Base-by-base conservation (phyloP, 2,329 filamentous ascomycete species). In the Exophiala spinifera region DNA sequence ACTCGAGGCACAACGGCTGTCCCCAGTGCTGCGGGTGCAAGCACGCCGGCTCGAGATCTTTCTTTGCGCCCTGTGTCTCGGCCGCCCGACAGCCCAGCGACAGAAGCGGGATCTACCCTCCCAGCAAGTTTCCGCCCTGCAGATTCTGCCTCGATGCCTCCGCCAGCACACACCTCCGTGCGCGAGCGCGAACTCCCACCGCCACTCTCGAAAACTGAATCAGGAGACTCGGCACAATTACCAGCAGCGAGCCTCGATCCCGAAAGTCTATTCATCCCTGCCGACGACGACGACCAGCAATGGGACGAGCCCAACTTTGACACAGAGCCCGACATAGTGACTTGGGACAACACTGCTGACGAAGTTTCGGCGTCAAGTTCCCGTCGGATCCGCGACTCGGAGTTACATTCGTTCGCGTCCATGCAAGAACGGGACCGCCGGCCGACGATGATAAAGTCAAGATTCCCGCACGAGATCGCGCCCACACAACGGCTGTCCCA, bases 251-350 rank as follows among this genome's bases (percentile, higher is more conserved):
- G 76, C 49, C 73, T 78, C 20, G 79, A 80, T 56, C 67, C 74
- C 1, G 75, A 85, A 49, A 83, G 79, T 61, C 70, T 86, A 4
- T 86, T 86, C 63, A 75, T 86, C 44, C 78, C 80, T 13, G 74
- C 74, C n/a, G 72, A 72, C 15, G 79, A 84, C 54, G 80, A 85
- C 61, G 62, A 64, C 46, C 72, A 72, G 34, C 73, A 76, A 49
- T 86, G 83, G 83, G 81, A 84, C 62, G 82, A 82, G 21, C 72
- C 77, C 17, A 77, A 80, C 53, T 63, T 76, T 19, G 74, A 83
- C 43, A 75, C 80, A 10, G 77, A 79, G 13, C 71, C 73, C 33
- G 74, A 76, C 31, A 61, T 63, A 43, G 61, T 65, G 23, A 64
- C 57, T 11, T 64, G 62, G 63, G 83, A 86, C 66, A 80, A 79